These are phyloP conservation scores for Trichoderma sp. DNA, from an alignment of 2,329 filamentous ascomycete species.

Conservation along the genomic window DNA sequence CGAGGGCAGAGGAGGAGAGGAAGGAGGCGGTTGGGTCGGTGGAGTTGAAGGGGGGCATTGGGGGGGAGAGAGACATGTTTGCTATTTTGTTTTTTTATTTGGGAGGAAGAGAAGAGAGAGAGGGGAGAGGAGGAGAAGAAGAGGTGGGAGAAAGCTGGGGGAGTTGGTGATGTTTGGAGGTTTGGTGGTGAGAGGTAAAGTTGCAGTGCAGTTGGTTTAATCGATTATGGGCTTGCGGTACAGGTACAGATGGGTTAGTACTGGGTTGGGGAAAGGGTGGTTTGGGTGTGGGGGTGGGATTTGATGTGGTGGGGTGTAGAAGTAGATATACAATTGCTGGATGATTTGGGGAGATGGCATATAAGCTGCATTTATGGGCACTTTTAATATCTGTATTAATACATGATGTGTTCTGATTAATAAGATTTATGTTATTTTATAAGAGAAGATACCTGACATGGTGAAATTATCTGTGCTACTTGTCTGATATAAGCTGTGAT, in stretches of 20 bases:
- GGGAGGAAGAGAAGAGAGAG: neutral
- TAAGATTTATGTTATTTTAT: neutral
- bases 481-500: neutral
- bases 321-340: neutral
- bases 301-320: neutral
- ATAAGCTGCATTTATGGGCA: neutral
- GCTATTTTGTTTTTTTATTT: neutral
- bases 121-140: too few relatives aligned
- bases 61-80: constrained; percentile 70
- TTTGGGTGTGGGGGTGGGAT: neutral
- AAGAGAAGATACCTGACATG: neutral
- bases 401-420: neutral
- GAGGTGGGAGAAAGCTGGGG: neutral
- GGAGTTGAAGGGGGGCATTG: constrained; percentile 66
- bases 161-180: neutral
- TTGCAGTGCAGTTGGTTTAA: neutral
- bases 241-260: neutral
- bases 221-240: neutral
- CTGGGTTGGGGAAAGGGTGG: neutral
- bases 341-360: neutral
- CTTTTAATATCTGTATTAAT: neutral
- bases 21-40: constrained; percentile 73
- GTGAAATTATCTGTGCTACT: neutral
- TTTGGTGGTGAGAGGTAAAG: constrained; percentile 1
- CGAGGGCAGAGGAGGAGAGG: constrained; percentile 81